Conservation (phyloP, 2,329 filamentous ascomycete genomes). For the Sporothrix humicola region DNA sequence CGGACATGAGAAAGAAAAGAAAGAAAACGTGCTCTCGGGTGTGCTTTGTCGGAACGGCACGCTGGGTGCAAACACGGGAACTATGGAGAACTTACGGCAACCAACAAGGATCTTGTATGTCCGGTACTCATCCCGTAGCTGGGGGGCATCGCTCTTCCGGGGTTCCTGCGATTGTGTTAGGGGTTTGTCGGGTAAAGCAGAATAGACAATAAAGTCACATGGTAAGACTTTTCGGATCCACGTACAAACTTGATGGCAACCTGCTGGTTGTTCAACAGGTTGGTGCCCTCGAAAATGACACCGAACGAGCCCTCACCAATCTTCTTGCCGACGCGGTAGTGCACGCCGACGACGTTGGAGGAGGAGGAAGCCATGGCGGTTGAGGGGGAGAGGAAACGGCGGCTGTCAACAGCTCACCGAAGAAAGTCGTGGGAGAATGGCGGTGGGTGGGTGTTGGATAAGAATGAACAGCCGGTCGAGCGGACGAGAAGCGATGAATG, state of each 20-base stretch:
- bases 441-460: not conserved
- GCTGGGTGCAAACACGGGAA: not conserved
- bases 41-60: not conserved
- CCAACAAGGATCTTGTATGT: slow-evolving; percentile 99
- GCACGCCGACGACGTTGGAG: slow-evolving; percentile 97
- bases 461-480: not conserved
- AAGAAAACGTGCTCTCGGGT: not conserved
- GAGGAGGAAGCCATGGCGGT: slow-evolving; percentile 79
- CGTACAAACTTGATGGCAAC: slow-evolving; percentile 97
- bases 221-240: not conserved
- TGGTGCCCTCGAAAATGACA: slow-evolving; percentile 98
- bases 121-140: slow-evolving; percentile 96
- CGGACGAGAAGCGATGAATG: not conserved
- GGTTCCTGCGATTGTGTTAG: slow-evolving; percentile 71
- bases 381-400: not conserved
- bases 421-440: not conserved
- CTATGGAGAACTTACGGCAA: slow-evolving; percentile 77
- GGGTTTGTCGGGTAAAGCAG: not conserved
- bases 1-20: not conserved
- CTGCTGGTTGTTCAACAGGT: slow-evolving; percentile 97
- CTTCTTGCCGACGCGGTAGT: slow-evolving; percentile 99
- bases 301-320: slow-evolving; percentile 98
- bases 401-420: slow-evolving; percentile 23
- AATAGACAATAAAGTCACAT: not conserved
- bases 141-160: slow-evolving; percentile 96